Conservation (phyloP, 345 rosid genomes). For the Isatis tinctoria region DNA sequence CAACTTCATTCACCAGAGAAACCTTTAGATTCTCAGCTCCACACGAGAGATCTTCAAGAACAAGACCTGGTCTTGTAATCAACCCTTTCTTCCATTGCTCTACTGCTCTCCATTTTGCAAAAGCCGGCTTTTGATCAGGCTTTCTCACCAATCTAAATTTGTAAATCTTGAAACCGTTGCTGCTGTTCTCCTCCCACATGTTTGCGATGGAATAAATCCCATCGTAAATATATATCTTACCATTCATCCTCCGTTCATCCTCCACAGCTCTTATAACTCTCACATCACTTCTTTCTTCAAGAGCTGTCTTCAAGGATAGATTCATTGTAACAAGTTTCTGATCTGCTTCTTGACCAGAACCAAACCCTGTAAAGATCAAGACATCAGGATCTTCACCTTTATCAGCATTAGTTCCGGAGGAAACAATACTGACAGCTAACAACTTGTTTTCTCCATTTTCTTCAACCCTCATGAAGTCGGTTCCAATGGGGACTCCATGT, state of each 20-base stretch:
- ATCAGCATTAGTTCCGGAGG: no score
- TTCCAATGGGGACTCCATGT: no score
- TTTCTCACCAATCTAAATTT: conserved; percentile 51
- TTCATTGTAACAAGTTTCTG: conserved; percentile 31
- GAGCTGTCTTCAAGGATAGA: conserved; percentile 51
- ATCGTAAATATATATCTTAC: conserved; percentile 43
- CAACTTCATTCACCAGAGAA: conserved; percentile 62
- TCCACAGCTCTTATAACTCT: conserved; percentile 54
- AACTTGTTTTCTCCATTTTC: no score
- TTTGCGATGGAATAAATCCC: conserved; percentile 46
- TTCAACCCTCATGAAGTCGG: no score
- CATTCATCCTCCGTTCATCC: conserved; percentile 18
- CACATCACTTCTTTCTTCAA: conserved; percentile 37
- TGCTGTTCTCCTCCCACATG: conserved; percentile 51
- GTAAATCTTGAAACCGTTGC: conserved; percentile 45
- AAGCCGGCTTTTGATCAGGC: conserved; percentile 50
- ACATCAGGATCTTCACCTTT: no score
- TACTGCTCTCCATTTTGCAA: conserved; percentile 45
- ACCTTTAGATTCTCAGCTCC: conserved; percentile 55
- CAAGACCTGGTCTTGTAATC: conserved; percentile 36
- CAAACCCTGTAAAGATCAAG: conserved; percentile 24
- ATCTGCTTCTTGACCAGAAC: conserved; percentile 31
- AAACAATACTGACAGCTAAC: no score
- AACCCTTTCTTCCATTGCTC: conserved; percentile 45
- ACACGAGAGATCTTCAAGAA: conserved; percentile 54